A percentile compares a stretch with the other conserved stretches of the same genome.
phyloP scores from a whole-genome alignment of 805 yeast species.

The Kregervanrija pseudodelftensis region DNA sequence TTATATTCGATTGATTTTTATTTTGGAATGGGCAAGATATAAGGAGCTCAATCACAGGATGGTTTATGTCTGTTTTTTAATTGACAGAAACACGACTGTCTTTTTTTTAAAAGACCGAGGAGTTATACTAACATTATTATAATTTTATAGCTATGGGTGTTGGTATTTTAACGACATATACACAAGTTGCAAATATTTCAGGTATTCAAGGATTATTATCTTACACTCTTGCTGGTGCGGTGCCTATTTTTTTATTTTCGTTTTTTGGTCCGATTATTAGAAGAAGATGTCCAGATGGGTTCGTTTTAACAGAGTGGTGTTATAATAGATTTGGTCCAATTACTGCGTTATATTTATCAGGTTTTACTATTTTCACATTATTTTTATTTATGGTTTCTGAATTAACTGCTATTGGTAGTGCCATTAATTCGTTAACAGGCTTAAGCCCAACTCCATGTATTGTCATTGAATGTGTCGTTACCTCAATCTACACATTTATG shows the following conservation, averaged over 20 bases:
- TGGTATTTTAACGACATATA: slow-evolving; percentile 79
- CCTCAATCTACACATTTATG: slow-evolving; percentile 76
- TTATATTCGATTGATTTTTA: no score
- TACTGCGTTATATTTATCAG: slow-evolving; percentile 68
- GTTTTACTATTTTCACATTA: slow-evolving; percentile 78
- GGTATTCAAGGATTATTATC: slow-evolving; percentile 86
- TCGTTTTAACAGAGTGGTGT: slow-evolving; percentile 93
- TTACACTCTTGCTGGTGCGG: slow-evolving; percentile 69
- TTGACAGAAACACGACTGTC: no score
- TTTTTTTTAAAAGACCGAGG: no score
- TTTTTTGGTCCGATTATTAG: slow-evolving; percentile 76
- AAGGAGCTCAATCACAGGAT: no score
- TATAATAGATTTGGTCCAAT: slow-evolving; percentile 68
- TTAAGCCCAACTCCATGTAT: slow-evolving; percentile 72
- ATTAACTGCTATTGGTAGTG: slow-evolving; percentile 70
- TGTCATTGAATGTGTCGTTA: slow-evolving; percentile 79
- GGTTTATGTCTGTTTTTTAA: no score
- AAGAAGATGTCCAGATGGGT: slow-evolving; percentile 78
- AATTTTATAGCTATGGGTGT: slow-evolving; percentile 67
- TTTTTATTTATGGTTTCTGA: slow-evolving; percentile 85
- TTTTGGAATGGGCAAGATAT: no score
- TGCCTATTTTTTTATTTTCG: slow-evolving; percentile 83
- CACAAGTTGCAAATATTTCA: slow-evolving; percentile 77
- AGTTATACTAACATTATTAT: slow-evolving; percentile 8
- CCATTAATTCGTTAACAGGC: slow-evolving; percentile 72